These are phyloP conservation scores for Pseudozyma sp. DNA, from an alignment of 1,284 basidiomycete species.

Conservation along the genomic window DNA sequence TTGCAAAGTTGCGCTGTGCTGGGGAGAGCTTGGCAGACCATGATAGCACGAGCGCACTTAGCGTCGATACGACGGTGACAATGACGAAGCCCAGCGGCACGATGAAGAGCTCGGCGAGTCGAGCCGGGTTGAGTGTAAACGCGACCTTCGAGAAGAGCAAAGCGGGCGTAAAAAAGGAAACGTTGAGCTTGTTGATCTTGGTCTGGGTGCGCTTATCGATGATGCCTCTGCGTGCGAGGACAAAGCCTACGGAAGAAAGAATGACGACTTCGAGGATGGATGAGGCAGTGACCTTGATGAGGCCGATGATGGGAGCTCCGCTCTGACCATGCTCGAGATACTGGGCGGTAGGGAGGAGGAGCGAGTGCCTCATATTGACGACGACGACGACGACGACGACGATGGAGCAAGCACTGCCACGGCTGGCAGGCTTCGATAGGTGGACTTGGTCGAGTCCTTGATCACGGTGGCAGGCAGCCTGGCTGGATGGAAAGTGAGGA, in stretches of 20 bases:
- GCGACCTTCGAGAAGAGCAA: slow-evolving; percentile 94
- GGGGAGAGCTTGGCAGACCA: slow-evolving; percentile 63
- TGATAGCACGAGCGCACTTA: slow-evolving; percentile 65
- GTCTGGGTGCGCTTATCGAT: slow-evolving; percentile 90
- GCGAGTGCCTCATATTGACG: slow-evolving; percentile 31
- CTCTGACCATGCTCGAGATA: slow-evolving; percentile 45
- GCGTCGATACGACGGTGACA: slow-evolving; percentile 69
- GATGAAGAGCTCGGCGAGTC: slow-evolving; percentile 88
- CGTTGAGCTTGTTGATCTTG: slow-evolving; percentile 74
- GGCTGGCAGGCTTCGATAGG: neutral
- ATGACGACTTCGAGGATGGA: slow-evolving; percentile 90
- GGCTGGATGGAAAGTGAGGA: no score
- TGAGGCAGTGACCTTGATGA: slow-evolving; percentile 60
- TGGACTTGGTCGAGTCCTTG: neutral
- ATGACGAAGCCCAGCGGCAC: slow-evolving; percentile 83
- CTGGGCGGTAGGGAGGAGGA: slow-evolving; percentile 35
- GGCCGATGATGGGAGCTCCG: slow-evolving; percentile 51
- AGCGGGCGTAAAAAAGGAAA: slow-evolving; percentile 90
- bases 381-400: neutral
- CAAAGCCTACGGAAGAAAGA: slow-evolving; percentile 85
- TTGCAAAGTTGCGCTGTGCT: slow-evolving; percentile 70
- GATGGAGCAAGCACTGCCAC: neutral
- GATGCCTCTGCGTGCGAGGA: slow-evolving; percentile 81
- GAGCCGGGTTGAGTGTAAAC: slow-evolving; percentile 75
- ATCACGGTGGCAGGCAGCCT: neutral